Conservation (phyloP, 2,329 filamentous ascomycete genomes). For the Hymenoscyphus infarciens region DNA sequence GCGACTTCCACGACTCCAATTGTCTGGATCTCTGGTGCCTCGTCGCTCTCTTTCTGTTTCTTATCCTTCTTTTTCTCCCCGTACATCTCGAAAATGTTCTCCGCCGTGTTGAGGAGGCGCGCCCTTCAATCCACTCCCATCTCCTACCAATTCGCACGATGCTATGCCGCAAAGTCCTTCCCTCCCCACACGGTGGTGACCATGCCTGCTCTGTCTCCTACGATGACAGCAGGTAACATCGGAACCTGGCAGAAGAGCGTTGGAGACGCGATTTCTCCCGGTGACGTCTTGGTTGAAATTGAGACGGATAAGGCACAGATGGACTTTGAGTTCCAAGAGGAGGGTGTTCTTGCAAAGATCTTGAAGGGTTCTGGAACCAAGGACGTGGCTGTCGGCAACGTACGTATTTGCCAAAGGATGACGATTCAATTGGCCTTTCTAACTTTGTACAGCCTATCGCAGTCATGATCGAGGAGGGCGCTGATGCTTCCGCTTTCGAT, state of each 20-base stretch:
- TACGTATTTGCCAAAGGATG: constrained; percentile 52
- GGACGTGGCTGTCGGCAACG: constrained; percentile 89
- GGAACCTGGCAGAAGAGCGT: constrained; percentile 97
- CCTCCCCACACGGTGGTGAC: constrained; percentile 91
- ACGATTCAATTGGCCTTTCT: constrained; percentile 16
- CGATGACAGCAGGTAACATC: constrained; percentile 96
- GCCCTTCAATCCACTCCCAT: constrained; percentile 49
- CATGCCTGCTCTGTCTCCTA: constrained; percentile 97
- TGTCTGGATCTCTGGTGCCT: constrained; percentile 24
- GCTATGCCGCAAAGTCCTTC: constrained; percentile 66
- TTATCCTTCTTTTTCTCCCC: constrained; percentile 8
- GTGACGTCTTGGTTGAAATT: constrained; percentile 95
- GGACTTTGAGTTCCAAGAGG: constrained; percentile 99
- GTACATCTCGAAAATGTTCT: constrained; percentile 49
- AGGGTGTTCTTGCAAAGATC: constrained; percentile 91
- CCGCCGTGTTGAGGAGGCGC: constrained; percentile 61
- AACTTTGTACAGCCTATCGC: constrained; percentile 75
- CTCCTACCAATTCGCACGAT: constrained; percentile 56
- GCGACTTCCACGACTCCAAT: constrained; percentile 24
- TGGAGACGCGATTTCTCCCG: constrained; percentile 81
- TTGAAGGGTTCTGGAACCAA: constrained; percentile 91
- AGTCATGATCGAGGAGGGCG: constrained; percentile 86
- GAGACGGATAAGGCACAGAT: constrained; percentile 99
- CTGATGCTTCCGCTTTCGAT: constrained; percentile 83
- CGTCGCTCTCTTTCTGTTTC: constrained; percentile 23